Evolutionary conservation across 306 rosid genomes (phyloP).

Genomic region (Prinsepia uniflora): DNA sequence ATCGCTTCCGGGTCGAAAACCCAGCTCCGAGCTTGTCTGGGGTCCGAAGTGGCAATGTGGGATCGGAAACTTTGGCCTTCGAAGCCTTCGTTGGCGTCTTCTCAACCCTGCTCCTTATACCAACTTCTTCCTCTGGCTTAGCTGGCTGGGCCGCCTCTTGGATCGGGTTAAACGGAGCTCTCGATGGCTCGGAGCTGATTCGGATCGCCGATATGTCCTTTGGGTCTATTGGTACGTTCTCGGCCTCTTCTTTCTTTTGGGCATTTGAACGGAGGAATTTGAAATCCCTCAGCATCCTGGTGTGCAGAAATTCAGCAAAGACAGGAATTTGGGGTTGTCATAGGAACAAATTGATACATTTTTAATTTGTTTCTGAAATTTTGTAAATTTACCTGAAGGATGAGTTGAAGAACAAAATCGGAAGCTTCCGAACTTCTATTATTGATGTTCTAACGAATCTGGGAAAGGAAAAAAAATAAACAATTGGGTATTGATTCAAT

Average conservation of each 20-base stretch:
- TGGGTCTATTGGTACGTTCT: slow-evolving; percentile 56
- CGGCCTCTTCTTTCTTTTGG: slow-evolving; percentile 58
- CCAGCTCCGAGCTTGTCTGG: slow-evolving; percentile 65
- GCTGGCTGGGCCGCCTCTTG: slow-evolving; percentile 47
- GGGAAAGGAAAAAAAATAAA: neutral
- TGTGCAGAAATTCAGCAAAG: slow-evolving; percentile 4
- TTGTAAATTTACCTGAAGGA: slow-evolving; percentile 53
- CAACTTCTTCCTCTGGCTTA: slow-evolving; percentile 40
- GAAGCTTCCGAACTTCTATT: slow-evolving; percentile 42
- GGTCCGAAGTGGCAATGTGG: slow-evolving; percentile 62
- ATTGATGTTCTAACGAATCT: slow-evolving; percentile 18
- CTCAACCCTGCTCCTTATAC: slow-evolving; percentile 39
- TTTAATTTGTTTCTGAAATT: neutral
- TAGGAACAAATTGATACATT: neutral
- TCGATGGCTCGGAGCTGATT: slow-evolving; percentile 38
- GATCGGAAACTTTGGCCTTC: slow-evolving; percentile 47
- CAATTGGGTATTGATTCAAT: slow-evolving; percentile 8
- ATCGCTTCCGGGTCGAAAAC: slow-evolving; percentile 37
- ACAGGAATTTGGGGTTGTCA: neutral
- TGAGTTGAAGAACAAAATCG: slow-evolving; percentile 50
- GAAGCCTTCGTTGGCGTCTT: slow-evolving; percentile 62
- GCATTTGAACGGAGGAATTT: slow-evolving; percentile 60
- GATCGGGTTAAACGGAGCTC: slow-evolving; percentile 72
- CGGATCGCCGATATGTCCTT: slow-evolving; percentile 35
- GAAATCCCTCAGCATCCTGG: slow-evolving; percentile 81